Conservation (phyloP, 257 asterid genomes). For the Petunia axillaris region DNA sequence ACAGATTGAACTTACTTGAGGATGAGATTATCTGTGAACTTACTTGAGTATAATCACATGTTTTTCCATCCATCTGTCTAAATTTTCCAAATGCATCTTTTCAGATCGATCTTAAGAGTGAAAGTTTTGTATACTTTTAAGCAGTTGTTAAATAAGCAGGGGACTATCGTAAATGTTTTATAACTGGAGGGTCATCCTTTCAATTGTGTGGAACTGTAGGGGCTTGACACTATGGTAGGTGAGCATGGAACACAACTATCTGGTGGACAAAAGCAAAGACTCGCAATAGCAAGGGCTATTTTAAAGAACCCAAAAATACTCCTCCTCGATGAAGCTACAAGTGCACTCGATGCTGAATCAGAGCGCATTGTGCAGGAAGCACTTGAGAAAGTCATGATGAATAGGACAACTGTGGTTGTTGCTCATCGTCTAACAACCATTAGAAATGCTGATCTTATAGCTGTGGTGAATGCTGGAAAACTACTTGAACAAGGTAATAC, state of each 20-base stretch:
- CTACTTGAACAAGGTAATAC: constrained; percentile 69
- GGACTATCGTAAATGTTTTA: neutral
- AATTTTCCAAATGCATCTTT: too few species aligned
- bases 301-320: constrained; percentile 75
- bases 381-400: constrained; percentile 68
- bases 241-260: constrained; percentile 85
- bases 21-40: too few species aligned
- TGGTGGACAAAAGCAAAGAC: constrained; percentile 86
- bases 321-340: constrained; percentile 91
- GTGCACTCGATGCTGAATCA: constrained; percentile 83
- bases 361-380: constrained; percentile 79
- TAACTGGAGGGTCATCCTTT: neutral
- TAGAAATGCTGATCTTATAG: constrained; percentile 80
- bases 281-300: constrained; percentile 85
- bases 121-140: neutral
- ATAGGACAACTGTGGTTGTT: constrained; percentile 77
- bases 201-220: constrained; percentile 37
- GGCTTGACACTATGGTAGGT: constrained; percentile 82
- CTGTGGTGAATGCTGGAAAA: constrained; percentile 70
- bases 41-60: too few species aligned
- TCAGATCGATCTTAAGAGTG: too few species aligned
- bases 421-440: constrained; percentile 83
- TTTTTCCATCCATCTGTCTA: too few species aligned
- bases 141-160: neutral
- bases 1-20: too few species aligned